These are phyloP conservation scores for Bretziella fagacearum DNA, from an alignment of 2,329 filamentous ascomycete genomes.

Conservation along the genomic window DNA sequence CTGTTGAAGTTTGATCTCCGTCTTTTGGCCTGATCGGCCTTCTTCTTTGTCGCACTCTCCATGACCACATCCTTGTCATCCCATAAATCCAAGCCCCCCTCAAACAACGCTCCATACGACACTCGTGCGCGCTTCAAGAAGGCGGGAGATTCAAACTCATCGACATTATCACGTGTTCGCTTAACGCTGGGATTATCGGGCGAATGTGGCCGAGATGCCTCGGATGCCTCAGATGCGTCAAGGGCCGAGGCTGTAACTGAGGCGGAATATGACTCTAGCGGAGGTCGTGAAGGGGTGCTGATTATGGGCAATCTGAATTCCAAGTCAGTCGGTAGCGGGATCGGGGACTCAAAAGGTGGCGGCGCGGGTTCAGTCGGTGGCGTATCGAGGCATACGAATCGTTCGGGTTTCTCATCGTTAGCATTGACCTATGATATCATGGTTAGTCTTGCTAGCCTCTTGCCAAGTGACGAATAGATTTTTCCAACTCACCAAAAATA, in stretches of 20 bases:
- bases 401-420: slow-evolving; percentile 18
- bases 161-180: slow-evolving; percentile 22
- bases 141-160: slow-evolving; percentile 59
- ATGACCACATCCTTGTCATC: slow-evolving; percentile 36
- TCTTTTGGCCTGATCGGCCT: slow-evolving; percentile 33
- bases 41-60: slow-evolving; percentile 32
- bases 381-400: slow-evolving; percentile 35
- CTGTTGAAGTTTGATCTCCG: slow-evolving; percentile 27
- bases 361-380: slow-evolving; percentile 16
- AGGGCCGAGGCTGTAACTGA: not conserved
- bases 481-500: slow-evolving; percentile 28
- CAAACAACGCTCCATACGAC: slow-evolving; percentile 51
- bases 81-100: slow-evolving; percentile 49
- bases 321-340: slow-evolving; percentile 9
- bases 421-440: slow-evolving; percentile 2
- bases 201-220: not conserved
- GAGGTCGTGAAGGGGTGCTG: slow-evolving; percentile 12
- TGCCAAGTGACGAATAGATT: no score
- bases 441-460: no score
- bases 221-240: slow-evolving; percentile 9
- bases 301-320: slow-evolving; percentile 13
- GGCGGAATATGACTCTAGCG: not conserved
- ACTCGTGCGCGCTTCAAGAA: slow-evolving; percentile 57
- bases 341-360: slow-evolving; percentile 16
- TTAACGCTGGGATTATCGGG: slow-evolving; percentile 4